Conservation (phyloP, 768 basidiomycete species). For the Tricholoma matsutake region DNA sequence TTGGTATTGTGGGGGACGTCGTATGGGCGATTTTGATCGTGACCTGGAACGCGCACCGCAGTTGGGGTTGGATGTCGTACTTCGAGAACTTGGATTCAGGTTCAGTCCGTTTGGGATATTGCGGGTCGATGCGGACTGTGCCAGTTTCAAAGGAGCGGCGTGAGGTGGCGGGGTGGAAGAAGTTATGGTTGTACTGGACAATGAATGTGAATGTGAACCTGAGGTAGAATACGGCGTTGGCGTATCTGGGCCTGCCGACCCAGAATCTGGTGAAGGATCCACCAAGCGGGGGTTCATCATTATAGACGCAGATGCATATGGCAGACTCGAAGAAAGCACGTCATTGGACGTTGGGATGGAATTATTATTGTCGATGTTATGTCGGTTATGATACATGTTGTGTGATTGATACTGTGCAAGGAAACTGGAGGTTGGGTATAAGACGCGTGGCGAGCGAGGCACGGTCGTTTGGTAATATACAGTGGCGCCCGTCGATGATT, state of each 20-base stretch:
- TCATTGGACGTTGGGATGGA: slow-evolving; percentile 31
- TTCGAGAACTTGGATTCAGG: slow-evolving; percentile 17
- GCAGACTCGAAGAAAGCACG: slow-evolving; percentile 30
- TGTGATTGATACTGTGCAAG: slow-evolving; percentile 39
- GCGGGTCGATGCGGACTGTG: background rate
- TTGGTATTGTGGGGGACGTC: slow-evolving; percentile 2
- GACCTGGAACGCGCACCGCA: slow-evolving; percentile 19
- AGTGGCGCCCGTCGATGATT: slow-evolving; percentile 40
- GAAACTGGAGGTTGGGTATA: slow-evolving; percentile 45
- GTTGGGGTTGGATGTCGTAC: slow-evolving; percentile 20
- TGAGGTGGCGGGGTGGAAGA: slow-evolving; percentile 36
- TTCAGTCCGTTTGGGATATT: background rate
- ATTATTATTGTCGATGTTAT: slow-evolving; percentile 16
- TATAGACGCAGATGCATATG: slow-evolving; percentile 30
- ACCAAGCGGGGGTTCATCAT: slow-evolving; percentile 33
- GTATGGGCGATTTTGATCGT: slow-evolving; percentile 10
- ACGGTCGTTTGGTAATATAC: slow-evolving; percentile 66
- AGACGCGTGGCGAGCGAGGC: slow-evolving; percentile 42
- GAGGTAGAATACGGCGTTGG: slow-evolving; percentile 29
- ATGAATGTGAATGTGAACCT: slow-evolving; percentile 45
- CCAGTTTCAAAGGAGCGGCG: slow-evolving; percentile 17
- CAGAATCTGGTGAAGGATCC: slow-evolving; percentile 16
- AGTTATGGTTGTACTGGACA: slow-evolving; percentile 49
- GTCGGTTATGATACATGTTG: slow-evolving; percentile 14
- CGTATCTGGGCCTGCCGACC: slow-evolving; percentile 36